Base-by-base conservation (phyloP, 768 basidiomycete genomes). In the Epithele typhae region DNA sequence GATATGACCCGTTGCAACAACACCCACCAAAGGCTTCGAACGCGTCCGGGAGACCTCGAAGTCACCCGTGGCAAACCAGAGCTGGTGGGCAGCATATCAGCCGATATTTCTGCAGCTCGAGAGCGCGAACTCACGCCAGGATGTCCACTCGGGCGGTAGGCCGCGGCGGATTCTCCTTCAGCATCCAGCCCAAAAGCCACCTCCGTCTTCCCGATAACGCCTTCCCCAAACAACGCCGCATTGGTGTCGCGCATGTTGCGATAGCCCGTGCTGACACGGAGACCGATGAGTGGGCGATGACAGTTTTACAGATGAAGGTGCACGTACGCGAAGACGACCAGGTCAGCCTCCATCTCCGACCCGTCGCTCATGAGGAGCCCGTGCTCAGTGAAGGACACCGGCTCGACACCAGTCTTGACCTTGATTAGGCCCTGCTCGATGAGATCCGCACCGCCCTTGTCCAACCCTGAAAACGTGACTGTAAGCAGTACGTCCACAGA, bases 371-470 rank as follows among this genome's bases (percentile, higher is more conserved):
- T 45, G 22, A 37, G 25, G 11, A 64, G 17, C 15, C 58, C 57
- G 25, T 38, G 46, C 30, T 62, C 37, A 1, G 59, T 65, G 48
- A 70, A 68, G 12, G 45, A 41, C 21, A 45, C 53, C 14, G 66
- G 46, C 15, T 33, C 40, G 10, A 58, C 48, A 21, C 69, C 70
- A 43, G 63, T 66, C 60, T 71, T 76, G 53, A 78, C 58, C 55
- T 76, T 76, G 67, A 81, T 77, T 37, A 64, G 64, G 18, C 78
- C 75, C 21, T 74, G 66, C 23, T 66, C 67, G 45, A 79, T 74
- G 48, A 74, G 61, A 46, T 66, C 61, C 34, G 71, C 68, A 0
- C 70, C 63, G n/a, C 74, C 76, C 0, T 52, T 51, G 44, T 64
- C 63, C 54, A 44, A 12, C 51, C 51, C 51, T 52, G 8, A 35